phyloP scores from a whole-genome alignment of 148 eudicot genomes.

The Camellia lanceoleosa region DNA sequence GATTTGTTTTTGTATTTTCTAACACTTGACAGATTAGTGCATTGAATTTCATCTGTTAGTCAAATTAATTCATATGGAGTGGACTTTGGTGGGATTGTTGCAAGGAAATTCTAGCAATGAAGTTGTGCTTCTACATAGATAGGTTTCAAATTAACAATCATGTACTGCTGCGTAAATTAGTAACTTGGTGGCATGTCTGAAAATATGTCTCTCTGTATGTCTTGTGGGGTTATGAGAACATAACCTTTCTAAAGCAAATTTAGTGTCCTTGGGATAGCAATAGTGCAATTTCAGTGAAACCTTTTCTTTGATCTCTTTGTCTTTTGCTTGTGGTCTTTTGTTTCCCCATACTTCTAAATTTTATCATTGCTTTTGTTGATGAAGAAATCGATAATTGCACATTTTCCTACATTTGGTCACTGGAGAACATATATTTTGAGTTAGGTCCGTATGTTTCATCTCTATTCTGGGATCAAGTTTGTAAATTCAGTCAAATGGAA shows the following conservation, averaged over 20 bases:
- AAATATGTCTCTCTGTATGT: background rate
- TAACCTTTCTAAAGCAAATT: background rate
- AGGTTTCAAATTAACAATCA: background rate
- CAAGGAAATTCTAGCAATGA: background rate
- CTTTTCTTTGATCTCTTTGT: slow-evolving; percentile 4
- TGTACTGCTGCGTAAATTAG: background rate
- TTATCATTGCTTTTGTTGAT: background rate
- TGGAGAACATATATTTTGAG: background rate
- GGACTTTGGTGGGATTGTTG: background rate
- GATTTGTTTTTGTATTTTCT: background rate
- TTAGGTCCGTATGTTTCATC: background rate
- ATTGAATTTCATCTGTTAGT: background rate
- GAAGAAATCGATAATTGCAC: background rate
- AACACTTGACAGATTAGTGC: background rate
- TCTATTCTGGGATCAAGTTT: background rate
- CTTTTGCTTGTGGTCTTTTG: background rate
- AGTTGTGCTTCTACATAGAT: background rate
- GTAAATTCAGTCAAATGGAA: background rate
- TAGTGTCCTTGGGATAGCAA: background rate
- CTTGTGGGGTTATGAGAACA: background rate
- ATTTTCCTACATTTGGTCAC: background rate
- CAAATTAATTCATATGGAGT: background rate
- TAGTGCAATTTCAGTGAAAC: background rate
- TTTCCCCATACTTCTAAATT: background rate
- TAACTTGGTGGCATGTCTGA: background rate